Base-by-base conservation (phyloP, 2,329 filamentous ascomycete genomes). In the Parastagonospora nodorum region DNA sequence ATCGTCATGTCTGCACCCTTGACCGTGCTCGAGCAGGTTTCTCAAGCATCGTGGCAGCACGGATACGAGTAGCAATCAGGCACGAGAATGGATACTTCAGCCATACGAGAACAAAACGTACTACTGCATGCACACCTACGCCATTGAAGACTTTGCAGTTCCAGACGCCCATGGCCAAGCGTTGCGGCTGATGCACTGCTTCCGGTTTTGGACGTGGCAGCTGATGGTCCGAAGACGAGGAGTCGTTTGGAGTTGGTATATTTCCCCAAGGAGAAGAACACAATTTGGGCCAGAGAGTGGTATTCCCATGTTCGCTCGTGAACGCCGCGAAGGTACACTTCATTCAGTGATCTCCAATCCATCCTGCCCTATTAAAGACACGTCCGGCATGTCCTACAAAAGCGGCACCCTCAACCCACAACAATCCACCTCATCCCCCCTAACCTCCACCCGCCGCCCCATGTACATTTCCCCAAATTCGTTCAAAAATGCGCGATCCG, bases 371-470 rank as follows among this genome's bases (percentile, higher is more conserved):
- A n/a, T n/a, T n/a, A n/a, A n/a, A n/a, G 19, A 24, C 19, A 24
- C 19, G 19, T 24, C 19, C 19, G 19, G 19, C 19, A 24, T 24
- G 19, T 24, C 19, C 47, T 58, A 72, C 43, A 69, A 58, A 24
- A 68, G 43, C 8, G 67, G 67, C 29, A 92, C 83, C 65, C 83
- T 78, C 44, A 92, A 76, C 4, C 89, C 88, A 62, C 88, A 91
- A n/a, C 90, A 83, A 66, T 90, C 86, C 2, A 92, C 78, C n/a
- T 83, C 83, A 65, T 85, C 86, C 31, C 84, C 84, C 68, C 89
- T 83, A 15, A 90, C 82, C 58, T 80, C 79, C 8, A 85, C 85
- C 40, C 78, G 72, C 12, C 86, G 77, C 28, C 78, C 84, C 74
- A 90, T 92, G 74, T 90, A 93, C 57, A 83, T 74, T 55, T 73